Evolutionary conservation across 75 land plant species (phyloP).

Genomic region (Adiantum capillusveneris): DNA sequence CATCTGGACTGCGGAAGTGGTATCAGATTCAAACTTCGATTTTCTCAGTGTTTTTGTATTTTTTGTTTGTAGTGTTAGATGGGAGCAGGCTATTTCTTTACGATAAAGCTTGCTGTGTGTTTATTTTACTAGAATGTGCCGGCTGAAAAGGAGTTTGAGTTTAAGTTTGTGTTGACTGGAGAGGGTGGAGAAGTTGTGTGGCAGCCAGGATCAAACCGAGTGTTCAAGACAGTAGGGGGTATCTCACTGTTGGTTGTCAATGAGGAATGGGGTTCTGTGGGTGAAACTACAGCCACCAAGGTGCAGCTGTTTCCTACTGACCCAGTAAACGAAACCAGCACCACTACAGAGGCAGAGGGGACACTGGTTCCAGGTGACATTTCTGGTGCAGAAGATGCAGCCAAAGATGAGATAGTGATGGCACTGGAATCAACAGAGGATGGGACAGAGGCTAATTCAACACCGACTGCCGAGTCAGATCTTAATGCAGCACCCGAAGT

Average conservation of each 20-base stretch:
- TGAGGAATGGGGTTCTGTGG: slow-evolving; percentile 11
- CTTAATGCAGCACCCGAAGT: too few relatives aligned
- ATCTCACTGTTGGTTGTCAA: slow-evolving; percentile 10
- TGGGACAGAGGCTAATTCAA: too few relatives aligned
- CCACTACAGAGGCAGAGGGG: too few relatives aligned
- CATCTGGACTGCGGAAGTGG: slow-evolving; percentile 36
- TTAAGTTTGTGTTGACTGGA: slow-evolving; percentile 27
- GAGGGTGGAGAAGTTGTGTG: slow-evolving; percentile 18
- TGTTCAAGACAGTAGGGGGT: slow-evolving; percentile 14
- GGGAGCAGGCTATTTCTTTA: neutral
- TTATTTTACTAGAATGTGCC: slow-evolving; percentile 26
- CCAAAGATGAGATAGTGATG: too few relatives aligned
- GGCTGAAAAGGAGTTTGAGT: slow-evolving; percentile 27
- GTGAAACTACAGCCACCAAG: too few relatives aligned
- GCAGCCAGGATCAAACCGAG: slow-evolving; percentile 38
- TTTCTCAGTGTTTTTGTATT: neutral
- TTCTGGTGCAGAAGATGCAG: too few relatives aligned
- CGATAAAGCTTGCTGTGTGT: neutral
- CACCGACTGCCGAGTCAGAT: too few relatives aligned
- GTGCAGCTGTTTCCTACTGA: too few relatives aligned
- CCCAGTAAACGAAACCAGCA: too few relatives aligned
- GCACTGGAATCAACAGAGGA: too few relatives aligned
- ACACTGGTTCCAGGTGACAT: too few relatives aligned
- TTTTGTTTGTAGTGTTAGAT: neutral
- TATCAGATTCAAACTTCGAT: too few relatives aligned